phyloP scores from a whole-genome alignment of 1,284 basidiomycete species.

The Moesziomyces antarcticus region DNA sequence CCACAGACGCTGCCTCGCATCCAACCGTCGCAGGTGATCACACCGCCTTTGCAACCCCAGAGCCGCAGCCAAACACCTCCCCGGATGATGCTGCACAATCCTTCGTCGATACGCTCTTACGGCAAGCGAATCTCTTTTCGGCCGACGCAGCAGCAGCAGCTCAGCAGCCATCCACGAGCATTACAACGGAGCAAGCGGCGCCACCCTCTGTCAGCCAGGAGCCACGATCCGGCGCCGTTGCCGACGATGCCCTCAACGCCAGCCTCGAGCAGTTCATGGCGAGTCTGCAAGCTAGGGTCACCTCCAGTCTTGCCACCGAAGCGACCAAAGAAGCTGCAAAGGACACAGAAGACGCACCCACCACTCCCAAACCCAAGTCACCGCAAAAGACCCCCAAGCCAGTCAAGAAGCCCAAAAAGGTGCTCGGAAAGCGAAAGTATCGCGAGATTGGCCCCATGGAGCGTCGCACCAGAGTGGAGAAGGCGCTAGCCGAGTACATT shows the following conservation, averaged over 20 bases:
- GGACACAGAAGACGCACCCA: constrained; percentile 3
- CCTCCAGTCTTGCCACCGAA: constrained; percentile 22
- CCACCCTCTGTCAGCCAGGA: constrained; percentile 1
- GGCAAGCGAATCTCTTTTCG: constrained; percentile 39
- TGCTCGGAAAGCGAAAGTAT: constrained; percentile 50
- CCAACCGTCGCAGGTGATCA: constrained; percentile 1
- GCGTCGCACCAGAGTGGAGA: constrained; percentile 35
- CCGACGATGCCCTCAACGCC: constrained; percentile 48
- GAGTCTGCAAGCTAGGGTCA: constrained; percentile 34
- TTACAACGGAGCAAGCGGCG: background rate
- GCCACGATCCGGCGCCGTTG: constrained; percentile 4
- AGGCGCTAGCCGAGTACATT: constrained; percentile 45
- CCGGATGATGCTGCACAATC: constrained; percentile 32
- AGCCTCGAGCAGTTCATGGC: constrained; percentile 60
- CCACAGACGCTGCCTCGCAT: background rate
- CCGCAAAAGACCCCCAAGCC: constrained; percentile 25
- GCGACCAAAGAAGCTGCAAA: constrained; percentile 1
- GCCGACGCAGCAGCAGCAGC: constrained; percentile 1
- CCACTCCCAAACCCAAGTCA: constrained; percentile 17
- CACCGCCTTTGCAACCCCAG: constrained; percentile 9
- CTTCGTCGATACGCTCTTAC: constrained; percentile 41
- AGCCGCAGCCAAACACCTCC: constrained; percentile 12
- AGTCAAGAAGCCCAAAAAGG: constrained; percentile 37
- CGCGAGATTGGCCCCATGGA: constrained; percentile 45
- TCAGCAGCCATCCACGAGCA: background rate